Evolutionary conservation across 352 stramenopile genomes (phyloP), one percentile per base, ranked within the genome.

Genomic region (Pythium periplocum): DNA sequence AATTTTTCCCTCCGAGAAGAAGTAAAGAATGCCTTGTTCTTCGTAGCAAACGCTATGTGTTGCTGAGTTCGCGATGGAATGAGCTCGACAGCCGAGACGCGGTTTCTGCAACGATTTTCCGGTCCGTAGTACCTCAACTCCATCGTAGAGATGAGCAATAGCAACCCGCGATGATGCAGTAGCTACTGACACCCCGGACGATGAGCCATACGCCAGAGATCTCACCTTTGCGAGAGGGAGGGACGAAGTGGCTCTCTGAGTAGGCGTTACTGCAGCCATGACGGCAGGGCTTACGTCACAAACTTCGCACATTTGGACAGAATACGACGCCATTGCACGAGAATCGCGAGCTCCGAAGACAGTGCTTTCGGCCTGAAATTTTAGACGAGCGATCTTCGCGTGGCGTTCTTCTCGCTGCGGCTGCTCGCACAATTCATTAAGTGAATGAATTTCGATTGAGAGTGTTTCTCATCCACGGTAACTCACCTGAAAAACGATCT

Each of bases 241-340:
- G 17, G 17, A 26, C 17, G 17, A 26, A 26, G 17, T 26, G 17
- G 17, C 17, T 26, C 17, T 26, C 17, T 26, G 17, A 26, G 17
- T 26, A 26, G 17, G 17, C 17, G 17, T 26, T 26, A 26, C 17
- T 26, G 17, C 17, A 26, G 17, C 17, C 17, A 26, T 26, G 17
- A 26, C 17, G 17, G 17, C 17, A 26, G 17, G 17, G 17, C 17
- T 26, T 37, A 77, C 48, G 54, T 72, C 61, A 30, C 58, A 57
- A 37, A 87, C 55, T 45, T 89, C 74, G 58, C 70, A 87, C 43
- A 68, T 78, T 57, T 83, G 70, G 33, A 89, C 72, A 1, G 57
- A 71, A 62, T 82, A 89, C 1, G 53, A 69, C 1, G 55, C 44
- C 60, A 38, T 43, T 41, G 59, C 7, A 53, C 66, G 55, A 48